Conservation (phyloP, 768 basidiomycete species). For the Psilocybe azurescens region DNA sequence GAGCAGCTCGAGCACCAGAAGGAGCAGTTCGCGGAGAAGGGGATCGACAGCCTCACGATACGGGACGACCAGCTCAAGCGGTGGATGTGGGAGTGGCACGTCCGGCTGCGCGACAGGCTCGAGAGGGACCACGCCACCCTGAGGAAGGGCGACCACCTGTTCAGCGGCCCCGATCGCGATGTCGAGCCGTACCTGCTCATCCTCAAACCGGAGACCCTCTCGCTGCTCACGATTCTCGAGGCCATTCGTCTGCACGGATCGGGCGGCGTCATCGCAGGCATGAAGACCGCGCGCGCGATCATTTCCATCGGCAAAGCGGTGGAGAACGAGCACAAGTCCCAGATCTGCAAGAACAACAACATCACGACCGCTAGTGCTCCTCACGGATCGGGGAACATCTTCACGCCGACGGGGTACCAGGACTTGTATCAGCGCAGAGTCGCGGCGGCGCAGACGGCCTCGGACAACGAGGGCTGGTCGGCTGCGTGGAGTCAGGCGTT, state of each 20-base stretch:
- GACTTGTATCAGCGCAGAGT: conserved; percentile 69
- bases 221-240: conserved; percentile 89
- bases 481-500: conserved; percentile 82
- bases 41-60: conserved; percentile 53
- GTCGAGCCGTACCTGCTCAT: conserved; percentile 62
- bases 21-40: conserved; percentile 60
- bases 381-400: conserved; percentile 43
- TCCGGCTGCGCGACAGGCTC: conserved; percentile 55
- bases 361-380: conserved; percentile 49
- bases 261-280: conserved; percentile 81
- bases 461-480: conserved; percentile 75
- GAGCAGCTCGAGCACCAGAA: conserved; percentile 71
- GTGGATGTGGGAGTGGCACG: conserved; percentile 92
- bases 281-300: conserved; percentile 88
- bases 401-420: conserved; percentile 63
- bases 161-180: background rate
- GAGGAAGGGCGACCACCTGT: conserved; percentile 31
- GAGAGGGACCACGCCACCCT: conserved; percentile 57
- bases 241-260: conserved; percentile 80
- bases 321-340: conserved; percentile 89
- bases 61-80: conserved; percentile 56
- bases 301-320: conserved; percentile 82
- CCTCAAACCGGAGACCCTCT: conserved; percentile 82
- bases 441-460: conserved; percentile 65
- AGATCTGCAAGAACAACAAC: conserved; percentile 71